Evolutionary conservation across 768 basidiomycete genomes (phyloP), one percentile per base, ranked within the genome.

Genomic region (Pulveroboletus frians): DNA sequence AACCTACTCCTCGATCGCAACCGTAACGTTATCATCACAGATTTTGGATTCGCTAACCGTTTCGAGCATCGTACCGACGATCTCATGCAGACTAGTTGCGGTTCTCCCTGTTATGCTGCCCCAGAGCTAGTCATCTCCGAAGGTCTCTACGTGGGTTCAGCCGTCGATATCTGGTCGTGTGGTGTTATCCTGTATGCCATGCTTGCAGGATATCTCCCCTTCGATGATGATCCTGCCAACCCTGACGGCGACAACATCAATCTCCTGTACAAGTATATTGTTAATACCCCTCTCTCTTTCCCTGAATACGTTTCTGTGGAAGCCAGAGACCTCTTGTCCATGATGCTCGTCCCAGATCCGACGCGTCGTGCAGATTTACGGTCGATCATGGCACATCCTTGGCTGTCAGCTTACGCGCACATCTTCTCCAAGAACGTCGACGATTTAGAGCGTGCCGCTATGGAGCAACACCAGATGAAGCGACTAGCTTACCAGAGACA

Each of bases 161-260:
- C 96, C 1, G 96, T 98, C 55, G 96, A 98, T 61, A 95, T 99
- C 63, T 99, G 92, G 92, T 85, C 83, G 30, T 96, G 92, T 55
- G 92, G 92, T 34, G 93, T 96, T 50, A 96, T 96, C 60, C 76
- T 96, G 5, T 96, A 96, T 63, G 93, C 92, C 50, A 96, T 96
- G 92, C 80, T 96, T 15, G 92, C 92, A 1, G 92, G 92, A 9
- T 95, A 95, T 64, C 85, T 96, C n/a, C 96, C 96, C 20, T 99
- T 97, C 69, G 96, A 98, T 69, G 96, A 98, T 68, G 96, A 99
- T 69, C 96, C 96, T 1, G 87, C 85, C 26, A 99, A 98, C 66
- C 96, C 96, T 4, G 96, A 98, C 48, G 96, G 96, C 50, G 95
- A 99, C 73, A 98, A 99, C 73, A 99, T 98, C 74, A 98, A 98